A percentile compares a stretch with the other conserved stretches of the same genome.
Conservation (phyloP, 1,284 basidiomycete species). For the Acaromyces ingoldii region DNA sequence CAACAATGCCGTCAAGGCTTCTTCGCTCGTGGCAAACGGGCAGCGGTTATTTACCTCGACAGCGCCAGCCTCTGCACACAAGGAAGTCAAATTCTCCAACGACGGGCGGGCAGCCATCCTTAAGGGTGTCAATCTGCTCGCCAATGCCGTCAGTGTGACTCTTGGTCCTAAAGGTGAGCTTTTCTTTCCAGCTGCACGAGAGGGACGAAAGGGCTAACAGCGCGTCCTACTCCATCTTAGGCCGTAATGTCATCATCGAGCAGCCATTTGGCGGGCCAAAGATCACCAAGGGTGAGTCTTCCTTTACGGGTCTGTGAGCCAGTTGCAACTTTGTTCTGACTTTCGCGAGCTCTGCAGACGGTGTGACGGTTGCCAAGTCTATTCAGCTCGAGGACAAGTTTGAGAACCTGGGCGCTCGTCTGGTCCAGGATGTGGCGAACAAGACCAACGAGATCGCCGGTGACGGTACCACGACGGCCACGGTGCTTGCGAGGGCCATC, state of each 20-base stretch:
- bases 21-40: background rate
- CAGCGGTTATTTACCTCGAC: conserved; percentile 16
- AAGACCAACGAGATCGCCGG: conserved; percentile 97
- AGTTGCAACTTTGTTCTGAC: background rate
- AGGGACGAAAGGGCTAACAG: too few relatives aligned
- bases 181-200: too few relatives aligned
- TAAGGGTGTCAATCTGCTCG: conserved; percentile 90
- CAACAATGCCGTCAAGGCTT: background rate
- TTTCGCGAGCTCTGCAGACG: conserved; percentile 58
- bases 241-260: conserved; percentile 97
- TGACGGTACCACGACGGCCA: conserved; percentile 96
- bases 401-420: conserved; percentile 96
- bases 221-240: too few relatives aligned
- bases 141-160: conserved; percentile 70
- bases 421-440: conserved; percentile 89
- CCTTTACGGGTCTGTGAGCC: conserved; percentile 1
- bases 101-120: conserved; percentile 90
- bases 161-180: conserved; percentile 84
- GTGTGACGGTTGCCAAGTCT: conserved; percentile 95
- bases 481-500: conserved; percentile 92
- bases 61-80: conserved; percentile 55
- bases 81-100: conserved; percentile 96
- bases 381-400: conserved; percentile 96
- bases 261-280: conserved; percentile 96
- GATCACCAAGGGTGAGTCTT: conserved; percentile 77